phyloP scores from a whole-genome alignment of 305 asterid species.

The Stenogyne calaminthoides region DNA sequence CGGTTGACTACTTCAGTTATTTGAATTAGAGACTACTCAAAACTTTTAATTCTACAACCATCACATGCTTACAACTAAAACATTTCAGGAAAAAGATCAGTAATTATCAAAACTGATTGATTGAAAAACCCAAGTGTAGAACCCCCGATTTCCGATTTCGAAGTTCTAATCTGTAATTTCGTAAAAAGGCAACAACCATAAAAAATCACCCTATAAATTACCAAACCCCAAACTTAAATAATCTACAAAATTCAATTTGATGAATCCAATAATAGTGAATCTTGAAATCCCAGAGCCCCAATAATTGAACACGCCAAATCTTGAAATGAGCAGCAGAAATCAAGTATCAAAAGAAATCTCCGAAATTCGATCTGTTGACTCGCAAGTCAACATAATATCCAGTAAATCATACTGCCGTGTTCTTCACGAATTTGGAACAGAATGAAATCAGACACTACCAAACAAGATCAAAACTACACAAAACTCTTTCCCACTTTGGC shows the following conservation, averaged over 20 bases:
- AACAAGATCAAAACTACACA: slow-evolving; percentile 32
- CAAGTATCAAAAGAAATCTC: slow-evolving; percentile 24
- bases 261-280: slow-evolving; percentile 31
- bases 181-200: slow-evolving; percentile 12
- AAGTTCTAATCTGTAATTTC: slow-evolving; percentile 23
- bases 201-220: slow-evolving; percentile 19
- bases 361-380: slow-evolving; percentile 44
- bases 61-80: no score
- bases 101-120: neutral
- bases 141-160: slow-evolving; percentile 2
- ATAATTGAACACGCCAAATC: slow-evolving; percentile 24
- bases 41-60: neutral
- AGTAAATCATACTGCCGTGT: slow-evolving; percentile 29
- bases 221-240: neutral
- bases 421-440: slow-evolving; percentile 20
- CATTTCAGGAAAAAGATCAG: no score
- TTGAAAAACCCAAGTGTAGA: neutral
- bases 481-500: slow-evolving; percentile 19
- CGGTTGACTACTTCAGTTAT: neutral
- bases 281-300: slow-evolving; percentile 12
- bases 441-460: slow-evolving; percentile 23
- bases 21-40: slow-evolving; percentile 1
- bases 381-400: slow-evolving; percentile 39
- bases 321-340: slow-evolving; percentile 33
- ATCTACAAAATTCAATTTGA: neutral